Base-by-base conservation (phyloP, 2,329 filamentous ascomycete species). In the Venturia pyrina region DNA sequence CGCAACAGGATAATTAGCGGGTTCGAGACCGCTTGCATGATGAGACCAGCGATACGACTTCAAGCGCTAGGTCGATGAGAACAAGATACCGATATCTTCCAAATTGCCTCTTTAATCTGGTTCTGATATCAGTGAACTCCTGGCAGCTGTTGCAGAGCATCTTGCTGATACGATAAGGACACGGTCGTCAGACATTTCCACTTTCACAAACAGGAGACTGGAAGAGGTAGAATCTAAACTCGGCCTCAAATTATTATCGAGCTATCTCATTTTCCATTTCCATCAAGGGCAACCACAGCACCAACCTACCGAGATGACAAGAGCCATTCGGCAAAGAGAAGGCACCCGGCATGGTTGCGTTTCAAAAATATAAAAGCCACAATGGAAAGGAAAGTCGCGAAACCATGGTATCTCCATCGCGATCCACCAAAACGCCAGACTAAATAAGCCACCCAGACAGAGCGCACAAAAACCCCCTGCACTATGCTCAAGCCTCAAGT, bases 361-460 rank as follows among this genome's bases (percentile, higher is more conserved):
- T 10, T 19, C 53, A 37, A 34, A 37, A 64, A 50, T 53, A 28
- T 56, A 21, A 41, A 37, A 48, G 37, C 21, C 44, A 46, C 3
- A 13, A 15, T 10, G 24, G 17, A 41, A 41, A 56, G 37, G 46
- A 44, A 40, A 43, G 34, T 61, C 32, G 44, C 44, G 53, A 17
- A 21, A 24, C 32, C 64, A 64, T 57, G 40, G 61, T 72, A 66
- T 56, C 44, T 64, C 46, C 41, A 34, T 21, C 40, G 28, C 11
- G 11, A 64, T 46, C 24, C 32, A 41, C 62, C 65, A 57, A 63
- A 68, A 75, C 73, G 72, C 74, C 73, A 66, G 69, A 63, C 68
- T 11, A 5, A 73, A 75, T 75, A 73, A 72, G 71, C 68, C 73
- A 66, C 71, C 73, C 70, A 72, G 5, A 50, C 37, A 40, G 5